Evolutionary conservation across 192 early-diverging fungal species (phyloP).

Genomic region (Haplosporangium gracile): DNA sequence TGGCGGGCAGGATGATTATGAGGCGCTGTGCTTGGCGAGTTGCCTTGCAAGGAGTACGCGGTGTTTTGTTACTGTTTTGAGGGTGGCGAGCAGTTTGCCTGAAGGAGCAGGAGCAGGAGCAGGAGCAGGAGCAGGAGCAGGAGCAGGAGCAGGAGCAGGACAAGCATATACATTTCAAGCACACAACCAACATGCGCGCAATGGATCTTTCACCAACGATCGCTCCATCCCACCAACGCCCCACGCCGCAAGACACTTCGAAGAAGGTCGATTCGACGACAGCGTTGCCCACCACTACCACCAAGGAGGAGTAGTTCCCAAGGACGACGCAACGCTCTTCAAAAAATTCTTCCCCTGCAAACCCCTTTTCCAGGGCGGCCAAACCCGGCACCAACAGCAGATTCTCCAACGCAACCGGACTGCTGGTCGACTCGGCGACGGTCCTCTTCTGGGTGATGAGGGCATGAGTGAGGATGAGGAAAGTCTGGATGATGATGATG

Average conservation of each 20-base stretch:
- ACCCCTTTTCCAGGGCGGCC: conserved; percentile 18
- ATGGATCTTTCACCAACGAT: neutral
- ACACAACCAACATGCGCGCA: neutral
- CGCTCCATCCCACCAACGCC: conserved; percentile 27
- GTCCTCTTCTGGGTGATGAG: neutral
- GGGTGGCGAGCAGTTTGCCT: conserved; percentile 42
- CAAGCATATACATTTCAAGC: neutral
- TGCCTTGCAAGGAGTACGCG: conserved; percentile 63
- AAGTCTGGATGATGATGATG: neutral
- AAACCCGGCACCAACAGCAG: conserved; percentile 8
- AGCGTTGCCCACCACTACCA: neutral
- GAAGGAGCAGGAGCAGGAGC: neutral
- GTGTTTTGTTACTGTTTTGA: conserved; percentile 67
- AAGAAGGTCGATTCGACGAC: neutral
- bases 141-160: neutral
- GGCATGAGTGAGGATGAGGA: neutral
- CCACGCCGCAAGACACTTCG: neutral
- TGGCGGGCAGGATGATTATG: conserved; percentile 82
- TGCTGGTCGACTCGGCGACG: neutral
- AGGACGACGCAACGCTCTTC: conserved; percentile 27
- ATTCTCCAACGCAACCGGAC: conserved; percentile 5
- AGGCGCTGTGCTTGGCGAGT: conserved; percentile 68
- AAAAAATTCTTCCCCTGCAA: conserved; percentile 42
- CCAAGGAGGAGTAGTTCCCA: conserved; percentile 16
- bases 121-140: too few relatives aligned